phyloP scores from a whole-genome alignment of 352 stramenopile species.

The Phytophthora sp. region DNA sequence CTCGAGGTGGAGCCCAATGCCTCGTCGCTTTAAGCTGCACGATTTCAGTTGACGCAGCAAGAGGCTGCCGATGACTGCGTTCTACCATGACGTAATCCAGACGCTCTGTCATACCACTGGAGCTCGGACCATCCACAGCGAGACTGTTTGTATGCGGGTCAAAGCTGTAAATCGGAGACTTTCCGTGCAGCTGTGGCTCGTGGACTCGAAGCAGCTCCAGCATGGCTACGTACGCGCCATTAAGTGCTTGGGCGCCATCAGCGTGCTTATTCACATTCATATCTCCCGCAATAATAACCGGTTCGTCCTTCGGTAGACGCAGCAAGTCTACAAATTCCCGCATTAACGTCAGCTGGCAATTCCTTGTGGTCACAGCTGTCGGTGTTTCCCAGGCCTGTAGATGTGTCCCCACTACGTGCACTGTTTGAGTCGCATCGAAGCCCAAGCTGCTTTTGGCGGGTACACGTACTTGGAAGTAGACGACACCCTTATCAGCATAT shows the following conservation, averaged over 20 bases:
- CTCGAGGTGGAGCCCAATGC: conserved; percentile 37
- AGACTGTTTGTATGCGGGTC: conserved; percentile 65
- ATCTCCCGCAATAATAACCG: conserved; percentile 63
- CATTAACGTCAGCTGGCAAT: conserved; percentile 51
- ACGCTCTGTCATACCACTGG: conserved; percentile 56
- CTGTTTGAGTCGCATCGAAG: conserved; percentile 29
- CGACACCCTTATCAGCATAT: conserved; percentile 67
- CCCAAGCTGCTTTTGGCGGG: conserved; percentile 9
- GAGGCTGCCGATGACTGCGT: conserved; percentile 41
- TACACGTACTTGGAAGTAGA: conserved; percentile 63
- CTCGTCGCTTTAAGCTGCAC: conserved; percentile 64
- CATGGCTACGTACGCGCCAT: conserved; percentile 58
- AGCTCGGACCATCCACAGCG: conserved; percentile 65
- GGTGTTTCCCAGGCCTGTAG: conserved; percentile 72
- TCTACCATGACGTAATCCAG: conserved; percentile 70
- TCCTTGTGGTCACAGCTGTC: conserved; percentile 44
- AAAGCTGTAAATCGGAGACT: conserved; percentile 63
- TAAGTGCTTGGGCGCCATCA: conserved; percentile 16
- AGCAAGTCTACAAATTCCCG: conserved; percentile 58
- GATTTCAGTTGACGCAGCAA: conserved; percentile 38
- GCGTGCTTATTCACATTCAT: conserved; percentile 67
- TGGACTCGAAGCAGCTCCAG: conserved; percentile 44
- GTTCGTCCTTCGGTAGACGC: conserved; percentile 49
- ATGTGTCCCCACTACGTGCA: conserved; percentile 73
- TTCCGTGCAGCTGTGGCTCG: conserved; percentile 38